phyloP scores from a whole-genome alignment of 2,329 filamentous ascomycete genomes.

The Fusarium lateritium region DNA sequence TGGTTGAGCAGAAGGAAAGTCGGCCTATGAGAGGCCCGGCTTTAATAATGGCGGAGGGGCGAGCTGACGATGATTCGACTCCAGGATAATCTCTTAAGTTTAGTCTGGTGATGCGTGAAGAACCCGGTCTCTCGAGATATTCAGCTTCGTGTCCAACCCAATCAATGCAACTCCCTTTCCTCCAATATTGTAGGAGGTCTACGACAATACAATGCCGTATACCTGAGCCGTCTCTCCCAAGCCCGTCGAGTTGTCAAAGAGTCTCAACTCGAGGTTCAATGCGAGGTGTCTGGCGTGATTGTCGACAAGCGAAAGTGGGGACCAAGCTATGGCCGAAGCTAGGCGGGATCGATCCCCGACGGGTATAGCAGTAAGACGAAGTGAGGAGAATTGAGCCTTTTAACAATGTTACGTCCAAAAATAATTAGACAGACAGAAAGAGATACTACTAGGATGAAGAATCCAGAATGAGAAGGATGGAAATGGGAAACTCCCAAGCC shows the following conservation, averaged over 20 bases:
- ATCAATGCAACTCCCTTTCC: conserved; percentile 12
- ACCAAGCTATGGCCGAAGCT: conserved; percentile 29
- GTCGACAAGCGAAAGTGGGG: conserved; percentile 39
- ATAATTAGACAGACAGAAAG: neutral
- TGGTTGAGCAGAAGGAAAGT: neutral
- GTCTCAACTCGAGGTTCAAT: conserved; percentile 12
- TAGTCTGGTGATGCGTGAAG: conserved; percentile 31
- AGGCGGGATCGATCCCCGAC: conserved; percentile 1
- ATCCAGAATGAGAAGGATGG: conserved; percentile 14
- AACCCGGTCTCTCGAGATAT: conserved; percentile 8
- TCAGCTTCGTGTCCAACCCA: neutral
- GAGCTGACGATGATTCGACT: conserved; percentile 19
- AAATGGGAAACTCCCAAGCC: conserved; percentile 16
- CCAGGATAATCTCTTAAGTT: conserved; percentile 21
- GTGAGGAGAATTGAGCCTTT: conserved; percentile 18
- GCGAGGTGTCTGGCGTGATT: conserved; percentile 39
- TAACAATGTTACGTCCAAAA: neutral
- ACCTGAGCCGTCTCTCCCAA: neutral
- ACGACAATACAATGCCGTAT: neutral
- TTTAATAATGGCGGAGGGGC: neutral
- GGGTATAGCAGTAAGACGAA: conserved; percentile 16
- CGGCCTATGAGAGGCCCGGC: neutral
- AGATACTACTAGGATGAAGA: conserved; percentile 10
- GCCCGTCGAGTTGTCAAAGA: neutral
- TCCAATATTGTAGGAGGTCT: conserved; percentile 3